A percentile compares a stretch with the other conserved stretches of the same genome.
These are phyloP conservation scores for Hansenula anomala DNA, from an alignment of 1,139 yeast species.

Conservation along the genomic window DNA sequence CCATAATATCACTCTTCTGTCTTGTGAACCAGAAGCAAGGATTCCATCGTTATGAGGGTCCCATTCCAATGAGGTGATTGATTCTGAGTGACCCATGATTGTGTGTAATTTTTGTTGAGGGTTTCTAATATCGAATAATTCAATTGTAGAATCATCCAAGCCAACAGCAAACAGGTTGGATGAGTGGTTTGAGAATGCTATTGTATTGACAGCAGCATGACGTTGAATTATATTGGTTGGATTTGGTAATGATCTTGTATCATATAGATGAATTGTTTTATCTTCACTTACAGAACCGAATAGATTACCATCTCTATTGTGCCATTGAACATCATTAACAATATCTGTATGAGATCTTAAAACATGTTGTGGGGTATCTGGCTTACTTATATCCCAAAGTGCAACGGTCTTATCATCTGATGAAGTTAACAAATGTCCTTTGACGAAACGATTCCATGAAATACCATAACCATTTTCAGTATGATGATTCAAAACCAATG, in stretches of 20 bases:
- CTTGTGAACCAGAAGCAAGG: slow-evolving; percentile 69
- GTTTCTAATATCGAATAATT: slow-evolving; percentile 55
- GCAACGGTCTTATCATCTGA: slow-evolving; percentile 64
- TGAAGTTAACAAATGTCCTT: slow-evolving; percentile 51
- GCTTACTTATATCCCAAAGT: slow-evolving; percentile 43
- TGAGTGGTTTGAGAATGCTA: slow-evolving; percentile 62
- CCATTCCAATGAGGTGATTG: slow-evolving; percentile 67
- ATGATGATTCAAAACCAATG: slow-evolving; percentile 43
- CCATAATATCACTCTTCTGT: slow-evolving; percentile 71
- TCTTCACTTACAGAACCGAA: slow-evolving; percentile 77
- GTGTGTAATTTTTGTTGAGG: slow-evolving; percentile 47
- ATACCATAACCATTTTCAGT: slow-evolving; percentile 68
- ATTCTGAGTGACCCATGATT: slow-evolving; percentile 73
- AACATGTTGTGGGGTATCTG: slow-evolving; percentile 24
- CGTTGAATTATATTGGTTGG: slow-evolving; percentile 33
- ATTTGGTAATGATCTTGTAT: slow-evolving; percentile 38
- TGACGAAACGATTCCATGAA: slow-evolving; percentile 48
- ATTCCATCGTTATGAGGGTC: slow-evolving; percentile 69
- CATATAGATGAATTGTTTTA: slow-evolving; percentile 60
- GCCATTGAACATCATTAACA: slow-evolving; percentile 77
- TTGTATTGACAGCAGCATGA: slow-evolving; percentile 44
- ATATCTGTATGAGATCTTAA: slow-evolving; percentile 43
- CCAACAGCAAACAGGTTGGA: slow-evolving; percentile 60
- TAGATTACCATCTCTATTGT: slow-evolving; percentile 39
- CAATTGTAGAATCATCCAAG: slow-evolving; percentile 62